Percentiles rank a stretch among this genome's conserved stretches.
Evolutionary conservation across 257 asterid species (phyloP).

Genomic region (Solanum neorickii): DNA sequence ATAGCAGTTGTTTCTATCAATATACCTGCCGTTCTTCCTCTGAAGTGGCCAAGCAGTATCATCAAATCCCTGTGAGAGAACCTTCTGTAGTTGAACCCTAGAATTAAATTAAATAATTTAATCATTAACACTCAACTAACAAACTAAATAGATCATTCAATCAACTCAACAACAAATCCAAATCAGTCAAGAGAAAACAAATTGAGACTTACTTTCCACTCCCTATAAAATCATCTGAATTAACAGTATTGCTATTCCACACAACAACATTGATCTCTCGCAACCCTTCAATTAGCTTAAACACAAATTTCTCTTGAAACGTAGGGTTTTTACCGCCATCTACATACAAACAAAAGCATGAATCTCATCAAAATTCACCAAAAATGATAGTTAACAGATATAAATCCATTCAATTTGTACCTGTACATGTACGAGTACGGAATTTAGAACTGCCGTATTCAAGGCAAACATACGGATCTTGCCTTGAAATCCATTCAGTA

Average conservation of each 20-base stretch:
- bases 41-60: slow-evolving; percentile 79
- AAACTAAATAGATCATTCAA: neutral
- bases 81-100: slow-evolving; percentile 80
- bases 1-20: neutral
- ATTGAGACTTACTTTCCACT: slow-evolving; percentile 56
- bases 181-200: neutral
- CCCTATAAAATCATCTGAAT: slow-evolving; percentile 76
- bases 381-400: neutral
- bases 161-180: neutral
- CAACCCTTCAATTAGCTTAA: slow-evolving; percentile 74
- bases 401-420: slow-evolving; percentile 12
- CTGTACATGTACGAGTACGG: slow-evolving; percentile 90
- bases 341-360: slow-evolving; percentile 7
- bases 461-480: slow-evolving; percentile 86
- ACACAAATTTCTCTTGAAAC: slow-evolving; percentile 84
- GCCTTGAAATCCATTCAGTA: slow-evolving; percentile 96
- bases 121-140: neutral
- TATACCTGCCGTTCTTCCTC: slow-evolving; percentile 78
- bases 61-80: slow-evolving; percentile 69
- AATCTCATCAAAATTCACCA: neutral
- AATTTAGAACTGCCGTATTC: slow-evolving; percentile 66
- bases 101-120: neutral
- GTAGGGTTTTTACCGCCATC: slow-evolving; percentile 94
- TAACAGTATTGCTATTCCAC: slow-evolving; percentile 88
- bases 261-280: slow-evolving; percentile 56